Conservation (phyloP, 2,329 filamentous ascomycete species). For the Alternaria ventricosa region DNA sequence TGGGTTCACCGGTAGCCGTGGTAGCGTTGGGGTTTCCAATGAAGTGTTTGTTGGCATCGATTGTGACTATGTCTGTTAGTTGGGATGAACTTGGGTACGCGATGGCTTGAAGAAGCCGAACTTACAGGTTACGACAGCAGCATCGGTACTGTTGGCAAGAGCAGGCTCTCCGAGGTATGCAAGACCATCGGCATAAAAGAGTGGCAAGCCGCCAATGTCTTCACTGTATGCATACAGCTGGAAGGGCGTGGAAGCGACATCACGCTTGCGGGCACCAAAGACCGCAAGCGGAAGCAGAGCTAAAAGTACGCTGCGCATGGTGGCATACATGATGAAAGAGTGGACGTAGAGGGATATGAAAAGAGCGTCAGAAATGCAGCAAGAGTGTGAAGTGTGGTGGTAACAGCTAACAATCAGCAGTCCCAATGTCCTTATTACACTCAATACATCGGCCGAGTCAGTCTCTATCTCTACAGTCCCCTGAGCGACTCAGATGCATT, state of each 20-base stretch:
- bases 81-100: background rate
- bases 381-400: background rate
- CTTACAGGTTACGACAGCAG: constrained; percentile 2
- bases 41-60: background rate
- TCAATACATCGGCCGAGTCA: background rate
- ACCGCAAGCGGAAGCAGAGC: background rate
- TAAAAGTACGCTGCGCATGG: background rate
- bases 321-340: background rate
- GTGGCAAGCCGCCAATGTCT: constrained; percentile 16
- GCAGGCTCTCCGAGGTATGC: background rate
- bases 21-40: background rate
- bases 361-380: background rate
- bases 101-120: background rate
- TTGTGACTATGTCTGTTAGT: background rate
- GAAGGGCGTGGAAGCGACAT: constrained; percentile 1
- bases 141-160: background rate
- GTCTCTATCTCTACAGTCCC: background rate
- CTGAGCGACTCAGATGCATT: background rate
- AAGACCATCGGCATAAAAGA: constrained; percentile 21
- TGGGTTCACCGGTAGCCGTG: background rate
- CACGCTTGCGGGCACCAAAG: background rate
- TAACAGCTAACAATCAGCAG: background rate
- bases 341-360: background rate
- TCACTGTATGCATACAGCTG: constrained; percentile 24
- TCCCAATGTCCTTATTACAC: background rate